A percentile compares a stretch with the other conserved stretches of the same genome.
These are phyloP conservation scores for Raphanus raphanistrum DNA, from an alignment of 345 rosid species.

Conservation along the genomic window DNA sequence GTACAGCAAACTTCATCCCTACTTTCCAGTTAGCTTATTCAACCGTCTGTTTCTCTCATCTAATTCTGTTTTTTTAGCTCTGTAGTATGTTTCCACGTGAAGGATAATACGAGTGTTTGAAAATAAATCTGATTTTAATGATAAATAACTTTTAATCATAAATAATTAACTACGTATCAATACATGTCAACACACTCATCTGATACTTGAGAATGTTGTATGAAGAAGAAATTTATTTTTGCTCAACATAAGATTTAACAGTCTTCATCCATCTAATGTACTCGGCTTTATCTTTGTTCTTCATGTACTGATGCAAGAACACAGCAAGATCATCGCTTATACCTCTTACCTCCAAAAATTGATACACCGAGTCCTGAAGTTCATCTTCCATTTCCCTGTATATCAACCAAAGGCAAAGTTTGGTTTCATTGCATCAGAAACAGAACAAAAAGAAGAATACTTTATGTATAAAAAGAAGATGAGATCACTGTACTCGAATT, in stretches of 20 bases:
- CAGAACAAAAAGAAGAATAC: not conserved
- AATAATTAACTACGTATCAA: not conserved
- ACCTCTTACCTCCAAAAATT: slow-evolving; percentile 70
- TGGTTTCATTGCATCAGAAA: not conserved
- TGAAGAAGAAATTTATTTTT: slow-evolving; percentile 34
- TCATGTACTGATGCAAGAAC: slow-evolving; percentile 82
- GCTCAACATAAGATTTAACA: slow-evolving; percentile 67
- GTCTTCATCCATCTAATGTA: slow-evolving; percentile 70
- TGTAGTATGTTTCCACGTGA: not conserved
- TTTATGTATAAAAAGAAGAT: not conserved
- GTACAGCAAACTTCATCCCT: slow-evolving; percentile 32
- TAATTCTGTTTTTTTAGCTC: not conserved
- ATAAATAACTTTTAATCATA: not conserved
- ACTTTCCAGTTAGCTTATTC: slow-evolving; percentile 15
- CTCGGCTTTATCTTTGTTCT: slow-evolving; percentile 74
- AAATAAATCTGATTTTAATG: not conserved
- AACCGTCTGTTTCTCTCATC: slow-evolving; percentile 12
- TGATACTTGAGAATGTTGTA: slow-evolving; percentile 1
- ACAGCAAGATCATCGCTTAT: slow-evolving; percentile 63
- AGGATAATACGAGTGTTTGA: not conserved
- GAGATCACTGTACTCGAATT: slow-evolving; percentile 55
- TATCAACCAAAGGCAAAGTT: slow-evolving; percentile 16
- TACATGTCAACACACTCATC: not conserved
- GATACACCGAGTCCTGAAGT: slow-evolving; percentile 65
- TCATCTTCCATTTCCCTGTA: slow-evolving; percentile 84